phyloP scores from a whole-genome alignment of 768 basidiomycete genomes.

The Pisolithus tinctorius region DNA sequence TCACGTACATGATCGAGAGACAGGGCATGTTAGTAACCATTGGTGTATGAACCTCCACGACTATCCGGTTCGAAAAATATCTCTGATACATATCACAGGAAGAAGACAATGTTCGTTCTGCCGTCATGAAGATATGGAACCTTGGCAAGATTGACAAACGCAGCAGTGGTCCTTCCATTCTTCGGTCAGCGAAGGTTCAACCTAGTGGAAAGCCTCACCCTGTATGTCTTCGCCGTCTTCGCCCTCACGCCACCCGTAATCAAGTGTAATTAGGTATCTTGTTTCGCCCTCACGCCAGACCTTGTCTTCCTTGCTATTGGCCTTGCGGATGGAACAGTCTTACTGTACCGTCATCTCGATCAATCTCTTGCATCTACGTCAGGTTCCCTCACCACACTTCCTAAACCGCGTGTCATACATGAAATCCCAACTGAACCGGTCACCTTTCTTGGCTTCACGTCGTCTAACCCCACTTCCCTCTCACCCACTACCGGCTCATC shows the following conservation, averaged over 20 bases:
- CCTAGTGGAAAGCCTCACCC: conserved; percentile 74
- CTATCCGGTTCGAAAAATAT: conserved; percentile 4
- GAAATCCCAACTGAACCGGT: conserved; percentile 85
- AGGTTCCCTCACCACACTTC: conserved; percentile 64
- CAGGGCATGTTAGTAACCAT: conserved; percentile 81
- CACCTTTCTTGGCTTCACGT: conserved; percentile 85
- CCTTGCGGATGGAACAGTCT: conserved; percentile 89
- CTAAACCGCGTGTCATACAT: conserved; percentile 79
- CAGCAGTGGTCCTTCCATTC: conserved; percentile 50
- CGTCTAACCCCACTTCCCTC: conserved; percentile 15
- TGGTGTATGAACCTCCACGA: conserved; percentile 51
- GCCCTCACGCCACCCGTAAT: not conserved
- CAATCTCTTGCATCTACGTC: conserved; percentile 74
- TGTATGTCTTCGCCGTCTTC: conserved; percentile 30
- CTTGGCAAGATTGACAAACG: conserved; percentile 64
- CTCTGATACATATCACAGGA: conserved; percentile 44
- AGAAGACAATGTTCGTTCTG: conserved; percentile 60
- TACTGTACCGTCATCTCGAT: conserved; percentile 86
- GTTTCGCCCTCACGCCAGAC: conserved; percentile 69
- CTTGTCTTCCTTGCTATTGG: conserved; percentile 87
- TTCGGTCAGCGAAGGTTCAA: conserved; percentile 74
- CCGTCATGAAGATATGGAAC: conserved; percentile 87
- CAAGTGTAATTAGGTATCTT: conserved; percentile 47
- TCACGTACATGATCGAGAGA: conserved; percentile 82
- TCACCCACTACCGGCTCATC: conserved; percentile 21